Evolutionary conservation across 345 rosid genomes (phyloP), one percentile per base, ranked within the genome.

Genomic region (Populus euphratica): DNA sequence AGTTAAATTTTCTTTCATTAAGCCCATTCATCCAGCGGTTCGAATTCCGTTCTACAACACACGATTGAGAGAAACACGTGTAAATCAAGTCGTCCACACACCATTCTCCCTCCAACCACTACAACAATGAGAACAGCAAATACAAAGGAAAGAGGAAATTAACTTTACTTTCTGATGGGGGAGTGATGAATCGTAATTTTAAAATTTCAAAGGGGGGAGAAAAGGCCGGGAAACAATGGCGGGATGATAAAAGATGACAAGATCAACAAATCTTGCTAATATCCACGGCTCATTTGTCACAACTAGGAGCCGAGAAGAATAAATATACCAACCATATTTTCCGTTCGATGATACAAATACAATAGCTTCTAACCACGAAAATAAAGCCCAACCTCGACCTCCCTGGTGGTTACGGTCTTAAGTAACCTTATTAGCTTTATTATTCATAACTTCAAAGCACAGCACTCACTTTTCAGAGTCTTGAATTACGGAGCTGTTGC

Each of bases 401-500:
- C 29, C 12, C 49, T 31, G 47, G 79, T 59, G 69, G 33, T 17
- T 49, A 6, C 39, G 6, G 64, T 33, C 1, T 23, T n/a, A 47
- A 70, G 35, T 13, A 64, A 21, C 36, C 72, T 77, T 63, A 77
- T 71, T 71, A 17, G 33, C 11, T 31, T 71, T 71, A 78, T 78
- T 67, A 21, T 52, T n/a, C 31, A 6, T 21, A 68, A 20, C 72
- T 35, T 4, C 1, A 52, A 21, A 50, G 59, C 39, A 29, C 13
- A 38, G 47, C 31, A 79, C n/a, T 63, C 62, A 1, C 27, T 17
- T n/a, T 27, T 91, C 75, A 93, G 69, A 96, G 96, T 77, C 96
- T 90, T 23, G 99, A 89, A 41, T 84, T 89, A 25, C 90, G 93
- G 67, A 93, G 88, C 75, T 92, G 98, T 81, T 92, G 99, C 90